Evolutionary conservation across 441 rosid genomes (phyloP).

Genomic region (Erodium chrysanthum): DNA sequence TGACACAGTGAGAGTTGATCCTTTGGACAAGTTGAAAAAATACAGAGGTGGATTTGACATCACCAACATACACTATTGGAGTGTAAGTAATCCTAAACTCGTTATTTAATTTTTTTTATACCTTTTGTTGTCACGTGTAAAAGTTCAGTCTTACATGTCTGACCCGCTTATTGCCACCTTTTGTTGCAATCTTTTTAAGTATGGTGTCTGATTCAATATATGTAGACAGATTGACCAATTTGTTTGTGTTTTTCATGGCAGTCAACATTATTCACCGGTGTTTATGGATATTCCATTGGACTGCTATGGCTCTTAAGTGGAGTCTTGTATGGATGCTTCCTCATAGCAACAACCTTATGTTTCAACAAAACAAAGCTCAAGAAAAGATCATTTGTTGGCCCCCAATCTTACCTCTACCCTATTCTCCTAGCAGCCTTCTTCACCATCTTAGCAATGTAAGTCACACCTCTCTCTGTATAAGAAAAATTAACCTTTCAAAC

Average conservation of each 20-base stretch:
- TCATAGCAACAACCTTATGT: conserved; percentile 19
- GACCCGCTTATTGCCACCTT: too few species aligned
- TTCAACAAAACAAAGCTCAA: conserved; percentile 23
- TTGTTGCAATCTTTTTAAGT: too few species aligned
- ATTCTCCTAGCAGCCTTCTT: conserved; percentile 29
- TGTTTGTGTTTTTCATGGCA: conserved; percentile 21
- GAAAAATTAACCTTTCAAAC: too few species aligned
- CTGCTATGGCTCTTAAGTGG: conserved; percentile 48
- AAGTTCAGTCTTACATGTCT: too few species aligned
- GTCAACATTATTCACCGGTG: conserved; percentile 54
- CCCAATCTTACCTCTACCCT: conserved; percentile 30
- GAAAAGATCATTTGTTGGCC: conserved; percentile 19
- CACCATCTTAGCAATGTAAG: conserved; percentile 52
- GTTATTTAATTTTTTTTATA: too few species aligned
- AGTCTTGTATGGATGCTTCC: conserved; percentile 27
- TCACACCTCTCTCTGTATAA: not conserved
- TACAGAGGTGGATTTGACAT: conserved; percentile 66
- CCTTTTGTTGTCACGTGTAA: too few species aligned
- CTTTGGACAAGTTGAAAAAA: conserved; percentile 37
- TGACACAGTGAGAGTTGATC: conserved; percentile 51
- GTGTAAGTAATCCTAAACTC: conserved; percentile 27
- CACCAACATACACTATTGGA: conserved; percentile 65
- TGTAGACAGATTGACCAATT: not conserved
- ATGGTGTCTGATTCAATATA: not conserved
- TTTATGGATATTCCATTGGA: conserved; percentile 44